Evolutionary conservation across 768 basidiomycete genomes (phyloP).

Genomic region (Amanita jacksonii): DNA sequence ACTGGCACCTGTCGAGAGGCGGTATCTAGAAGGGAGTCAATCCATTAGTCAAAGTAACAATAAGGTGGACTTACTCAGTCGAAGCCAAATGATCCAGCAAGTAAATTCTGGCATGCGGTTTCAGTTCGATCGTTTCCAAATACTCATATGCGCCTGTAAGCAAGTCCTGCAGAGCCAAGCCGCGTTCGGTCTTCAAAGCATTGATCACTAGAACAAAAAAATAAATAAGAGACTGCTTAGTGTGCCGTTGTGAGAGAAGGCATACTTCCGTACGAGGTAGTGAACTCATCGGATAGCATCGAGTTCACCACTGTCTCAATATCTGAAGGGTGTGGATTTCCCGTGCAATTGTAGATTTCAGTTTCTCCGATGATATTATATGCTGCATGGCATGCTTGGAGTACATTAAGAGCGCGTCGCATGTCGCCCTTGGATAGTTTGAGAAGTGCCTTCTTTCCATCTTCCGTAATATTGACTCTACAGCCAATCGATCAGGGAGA

Average conservation of each 20-base stretch:
- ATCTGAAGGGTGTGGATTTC: conserved; percentile 91
- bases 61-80: conserved; percentile 77
- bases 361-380: conserved; percentile 84
- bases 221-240: too few species aligned
- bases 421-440: conserved; percentile 97
- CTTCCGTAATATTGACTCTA: conserved; percentile 79
- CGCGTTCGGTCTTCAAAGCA: conserved; percentile 81
- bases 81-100: conserved; percentile 89
- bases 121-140: conserved; percentile 76
- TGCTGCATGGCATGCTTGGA: conserved; percentile 97
- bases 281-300: conserved; percentile 95
- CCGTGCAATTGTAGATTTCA: conserved; percentile 94
- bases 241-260: too few species aligned
- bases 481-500: too few species aligned
- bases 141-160: conserved; percentile 90
- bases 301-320: conserved; percentile 89
- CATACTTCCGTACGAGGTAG: conserved; percentile 80
- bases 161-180: conserved; percentile 90
- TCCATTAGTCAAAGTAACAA: neutral
- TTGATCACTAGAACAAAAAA: conserved; percentile 74
- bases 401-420: conserved; percentile 90
- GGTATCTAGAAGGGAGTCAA: conserved; percentile 47
- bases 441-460: conserved; percentile 82
- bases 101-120: conserved; percentile 80
- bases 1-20: conserved; percentile 83